phyloP scores from a whole-genome alignment of 305 asterid genomes.

The Fraxinus ornus region DNA sequence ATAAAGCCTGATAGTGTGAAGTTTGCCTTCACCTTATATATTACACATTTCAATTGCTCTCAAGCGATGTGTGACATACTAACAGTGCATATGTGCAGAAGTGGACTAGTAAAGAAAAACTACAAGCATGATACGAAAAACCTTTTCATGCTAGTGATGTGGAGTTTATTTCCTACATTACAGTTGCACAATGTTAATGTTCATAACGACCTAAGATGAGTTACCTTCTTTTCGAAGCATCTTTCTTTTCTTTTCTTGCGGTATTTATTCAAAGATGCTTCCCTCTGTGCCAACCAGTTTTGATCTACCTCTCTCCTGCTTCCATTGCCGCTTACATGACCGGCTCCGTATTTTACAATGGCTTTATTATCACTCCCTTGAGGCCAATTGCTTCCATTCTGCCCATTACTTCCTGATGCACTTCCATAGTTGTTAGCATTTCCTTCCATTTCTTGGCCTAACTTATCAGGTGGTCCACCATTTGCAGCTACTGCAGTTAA shows the following conservation, averaged over 20 bases:
- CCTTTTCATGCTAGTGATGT: neutral
- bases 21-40: neutral
- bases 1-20: neutral
- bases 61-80: neutral
- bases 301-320: constrained; percentile 33
- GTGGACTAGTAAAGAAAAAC: neutral
- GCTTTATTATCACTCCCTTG: constrained; percentile 28
- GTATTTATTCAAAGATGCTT: constrained; percentile 43
- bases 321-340: constrained; percentile 28
- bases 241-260: constrained; percentile 53
- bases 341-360: constrained; percentile 25
- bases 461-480: constrained; percentile 22
- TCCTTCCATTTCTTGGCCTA: constrained; percentile 29
- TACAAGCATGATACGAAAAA: neutral
- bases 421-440: constrained; percentile 40
- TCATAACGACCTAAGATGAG: neutral
- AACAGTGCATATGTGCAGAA: neutral
- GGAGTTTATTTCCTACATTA: neutral
- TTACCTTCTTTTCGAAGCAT: constrained; percentile 51
- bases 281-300: constrained; percentile 38
- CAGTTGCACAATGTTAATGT: neutral
- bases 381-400: too few species aligned
- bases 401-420: constrained; percentile 45
- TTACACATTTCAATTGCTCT: neutral
- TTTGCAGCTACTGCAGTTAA: constrained; percentile 23